These are phyloP conservation scores for Apiospora malaysiana DNA, from an alignment of 2,329 filamentous ascomycete genomes.

Conservation along the genomic window DNA sequence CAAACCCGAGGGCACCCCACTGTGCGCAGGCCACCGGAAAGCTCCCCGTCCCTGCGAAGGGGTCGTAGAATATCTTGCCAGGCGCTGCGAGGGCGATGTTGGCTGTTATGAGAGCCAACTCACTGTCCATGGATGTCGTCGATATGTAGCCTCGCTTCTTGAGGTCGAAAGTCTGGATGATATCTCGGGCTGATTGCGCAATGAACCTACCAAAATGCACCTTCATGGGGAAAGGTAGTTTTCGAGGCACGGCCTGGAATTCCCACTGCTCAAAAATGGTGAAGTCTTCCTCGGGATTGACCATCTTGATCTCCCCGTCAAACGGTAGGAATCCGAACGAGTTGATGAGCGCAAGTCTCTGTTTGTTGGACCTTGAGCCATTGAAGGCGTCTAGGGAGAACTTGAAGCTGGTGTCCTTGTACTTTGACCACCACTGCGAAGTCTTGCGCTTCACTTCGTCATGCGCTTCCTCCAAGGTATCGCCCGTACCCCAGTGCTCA, in stretches of 20 bases:
- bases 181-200: constrained; percentile 68
- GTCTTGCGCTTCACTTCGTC: constrained; percentile 65
- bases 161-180: constrained; percentile 78
- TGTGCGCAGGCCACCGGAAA: constrained; percentile 90
- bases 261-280: constrained; percentile 84
- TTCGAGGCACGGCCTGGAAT: constrained; percentile 54
- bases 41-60: constrained; percentile 93
- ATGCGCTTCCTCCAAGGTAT: constrained; percentile 72
- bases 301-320: constrained; percentile 78
- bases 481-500: constrained; percentile 83
- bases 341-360: constrained; percentile 79
- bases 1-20: constrained; percentile 83
- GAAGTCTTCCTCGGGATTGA: constrained; percentile 75
- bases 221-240: constrained; percentile 59
- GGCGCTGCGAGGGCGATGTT: constrained; percentile 85
- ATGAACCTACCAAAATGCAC: constrained; percentile 78
- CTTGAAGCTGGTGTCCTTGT: constrained; percentile 73
- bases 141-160: constrained; percentile 95
- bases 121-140: constrained; percentile 97
- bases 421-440: constrained; percentile 68
- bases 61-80: constrained; percentile 89
- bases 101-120: constrained; percentile 87
- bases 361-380: constrained; percentile 66
- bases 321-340: constrained; percentile 81
- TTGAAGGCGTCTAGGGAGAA: constrained; percentile 86